phyloP scores from a whole-genome alignment of 2,329 filamentous ascomycete genomes.

The Penicillium crustosum region DNA sequence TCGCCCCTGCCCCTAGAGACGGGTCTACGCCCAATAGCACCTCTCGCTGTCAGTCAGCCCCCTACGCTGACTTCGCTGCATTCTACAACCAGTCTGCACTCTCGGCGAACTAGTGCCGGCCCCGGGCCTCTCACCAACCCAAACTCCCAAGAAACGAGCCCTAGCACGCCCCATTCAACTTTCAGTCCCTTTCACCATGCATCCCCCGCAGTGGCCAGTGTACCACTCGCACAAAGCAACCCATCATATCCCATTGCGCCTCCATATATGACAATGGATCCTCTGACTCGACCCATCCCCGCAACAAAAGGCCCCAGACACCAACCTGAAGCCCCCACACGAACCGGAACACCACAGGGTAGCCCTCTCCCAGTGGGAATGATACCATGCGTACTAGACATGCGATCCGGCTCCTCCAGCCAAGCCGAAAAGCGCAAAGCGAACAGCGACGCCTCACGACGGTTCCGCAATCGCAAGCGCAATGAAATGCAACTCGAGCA shows the following conservation, averaged over 20 bases:
- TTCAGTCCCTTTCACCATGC: slow-evolving; percentile 34
- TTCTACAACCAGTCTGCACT: slow-evolving; percentile 36
- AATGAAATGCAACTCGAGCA: slow-evolving; percentile 43
- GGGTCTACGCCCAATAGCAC: slow-evolving; percentile 23
- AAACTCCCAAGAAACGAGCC: slow-evolving; percentile 38
- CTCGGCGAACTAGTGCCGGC: slow-evolving; percentile 33
- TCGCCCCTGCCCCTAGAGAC: slow-evolving; percentile 30
- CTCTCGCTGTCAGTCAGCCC: slow-evolving; percentile 18
- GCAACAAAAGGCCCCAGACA: slow-evolving; percentile 23
- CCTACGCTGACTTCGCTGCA: slow-evolving; percentile 28
- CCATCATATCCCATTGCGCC: slow-evolving; percentile 22
- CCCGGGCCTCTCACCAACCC: slow-evolving; percentile 30
- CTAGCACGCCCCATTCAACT: slow-evolving; percentile 35
- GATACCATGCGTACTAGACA: slow-evolving; percentile 41
- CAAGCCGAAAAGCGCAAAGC: slow-evolving; percentile 45
- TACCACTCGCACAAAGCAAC: slow-evolving; percentile 20
- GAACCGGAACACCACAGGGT: slow-evolving; percentile 14
- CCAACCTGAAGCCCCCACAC: slow-evolving; percentile 16
- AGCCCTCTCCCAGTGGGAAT: slow-evolving; percentile 24
- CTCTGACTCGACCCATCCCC: slow-evolving; percentile 26
- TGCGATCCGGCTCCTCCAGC: slow-evolving; percentile 43
- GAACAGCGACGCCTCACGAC: slow-evolving; percentile 44
- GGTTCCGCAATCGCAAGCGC: slow-evolving; percentile 45
- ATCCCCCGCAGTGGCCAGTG: slow-evolving; percentile 30
- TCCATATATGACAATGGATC: slow-evolving; percentile 29